These are phyloP conservation scores for Penicillium macrosclerotiorum DNA, from an alignment of 495 filamentous ascomycete species.

Conservation along the genomic window DNA sequence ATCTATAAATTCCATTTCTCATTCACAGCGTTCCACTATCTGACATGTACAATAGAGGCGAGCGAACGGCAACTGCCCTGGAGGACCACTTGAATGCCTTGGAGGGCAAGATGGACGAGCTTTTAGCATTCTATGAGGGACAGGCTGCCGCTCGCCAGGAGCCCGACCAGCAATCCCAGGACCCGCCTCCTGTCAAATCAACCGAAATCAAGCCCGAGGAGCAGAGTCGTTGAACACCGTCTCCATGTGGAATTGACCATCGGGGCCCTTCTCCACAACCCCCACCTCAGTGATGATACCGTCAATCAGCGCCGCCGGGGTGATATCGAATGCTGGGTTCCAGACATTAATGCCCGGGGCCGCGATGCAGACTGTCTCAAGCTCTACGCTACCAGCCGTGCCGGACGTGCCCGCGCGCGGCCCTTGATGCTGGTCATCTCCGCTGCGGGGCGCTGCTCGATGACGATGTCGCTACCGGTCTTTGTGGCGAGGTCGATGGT, in stretches of 20 bases:
- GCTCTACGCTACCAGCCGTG: slow-evolving; percentile 47
- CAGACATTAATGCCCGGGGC: slow-evolving; percentile 80
- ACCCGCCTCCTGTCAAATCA: too few relatives aligned
- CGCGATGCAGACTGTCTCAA: slow-evolving; percentile 75
- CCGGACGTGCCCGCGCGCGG: slow-evolving; percentile 50
- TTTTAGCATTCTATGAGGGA: slow-evolving; percentile 49
- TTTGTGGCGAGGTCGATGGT: slow-evolving; percentile 84
- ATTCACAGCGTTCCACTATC: not conserved
- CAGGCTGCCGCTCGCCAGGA: not conserved
- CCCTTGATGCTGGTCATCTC: slow-evolving; percentile 84
- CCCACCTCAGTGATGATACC: slow-evolving; percentile 92
- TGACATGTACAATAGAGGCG: slow-evolving; percentile 42
- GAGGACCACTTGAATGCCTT: slow-evolving; percentile 53
- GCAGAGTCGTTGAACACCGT: slow-evolving; percentile 42
- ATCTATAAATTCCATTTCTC: not conserved
- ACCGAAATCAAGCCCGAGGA: slow-evolving; percentile 9
- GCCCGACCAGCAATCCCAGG: not conserved
- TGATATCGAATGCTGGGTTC: slow-evolving; percentile 97
- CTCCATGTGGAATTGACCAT: slow-evolving; percentile 73
- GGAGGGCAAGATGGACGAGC: slow-evolving; percentile 56
- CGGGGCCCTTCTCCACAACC: slow-evolving; percentile 71
- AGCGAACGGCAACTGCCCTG: slow-evolving; percentile 53
- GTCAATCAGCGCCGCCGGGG: slow-evolving; percentile 82
- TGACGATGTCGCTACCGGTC: slow-evolving; percentile 73
- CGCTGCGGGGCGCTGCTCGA: slow-evolving; percentile 76